Percentiles rank a stretch among this genome's conserved stretches.
Evolutionary conservation across 225 moss, liverwort and hornwort species (phyloP).

Genomic region (Physcomitrium patens): DNA sequence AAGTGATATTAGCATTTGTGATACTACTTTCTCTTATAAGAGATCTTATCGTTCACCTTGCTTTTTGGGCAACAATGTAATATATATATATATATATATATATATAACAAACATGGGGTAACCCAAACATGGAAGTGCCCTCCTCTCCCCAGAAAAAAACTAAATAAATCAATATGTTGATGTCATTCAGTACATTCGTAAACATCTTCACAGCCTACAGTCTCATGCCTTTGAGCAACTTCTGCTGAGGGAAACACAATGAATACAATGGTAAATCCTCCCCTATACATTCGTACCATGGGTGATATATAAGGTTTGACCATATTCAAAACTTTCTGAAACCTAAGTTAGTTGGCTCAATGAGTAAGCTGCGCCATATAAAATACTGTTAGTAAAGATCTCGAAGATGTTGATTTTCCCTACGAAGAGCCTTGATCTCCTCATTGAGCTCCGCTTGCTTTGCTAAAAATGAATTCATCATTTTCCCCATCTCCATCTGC

Average conservation of each 20-base stretch:
- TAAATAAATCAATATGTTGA: conserved; percentile 18
- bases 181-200: background rate
- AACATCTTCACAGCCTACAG: conserved; percentile 18
- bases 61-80: too few species aligned
- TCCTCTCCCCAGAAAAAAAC: background rate
- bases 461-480: conserved; percentile 83
- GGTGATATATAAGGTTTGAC: conserved; percentile 27
- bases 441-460: conserved; percentile 85
- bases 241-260: conserved; percentile 20
- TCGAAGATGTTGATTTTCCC: conserved; percentile 92
- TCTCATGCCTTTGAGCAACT: conserved; percentile 22
- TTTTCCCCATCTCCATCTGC: conserved; percentile 90
- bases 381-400: conserved; percentile 72
- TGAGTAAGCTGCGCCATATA: conserved; percentile 22
- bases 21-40: too few species aligned
- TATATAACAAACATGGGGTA: background rate
- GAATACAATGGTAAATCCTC: conserved; percentile 36
- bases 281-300: conserved; percentile 35
- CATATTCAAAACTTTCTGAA: conserved; percentile 44
- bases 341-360: conserved; percentile 34
- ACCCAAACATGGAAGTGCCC: background rate
- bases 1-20: too few species aligned
- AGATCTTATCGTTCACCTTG: too few species aligned
- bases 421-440: conserved; percentile 87
- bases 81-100: too few species aligned